Percentiles rank a stretch among this genome's conserved stretches.
Conservation (phyloP, 1,139 yeast genomes). For the Pneumocystis oryctolagi region DNA sequence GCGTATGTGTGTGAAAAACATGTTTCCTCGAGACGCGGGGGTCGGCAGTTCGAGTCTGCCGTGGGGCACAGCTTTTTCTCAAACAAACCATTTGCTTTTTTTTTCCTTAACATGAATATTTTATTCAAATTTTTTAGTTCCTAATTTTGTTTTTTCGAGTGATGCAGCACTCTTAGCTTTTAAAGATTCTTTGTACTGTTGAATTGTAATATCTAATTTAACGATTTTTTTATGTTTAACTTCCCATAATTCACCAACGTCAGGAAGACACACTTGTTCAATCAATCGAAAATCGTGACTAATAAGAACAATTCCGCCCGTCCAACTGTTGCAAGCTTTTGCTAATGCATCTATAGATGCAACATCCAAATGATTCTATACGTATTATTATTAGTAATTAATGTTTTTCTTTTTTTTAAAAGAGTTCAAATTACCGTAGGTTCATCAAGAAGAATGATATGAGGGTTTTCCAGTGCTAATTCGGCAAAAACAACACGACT, state of each 20-base stretch:
- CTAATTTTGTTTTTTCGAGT: neutral
- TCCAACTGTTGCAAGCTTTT: slow-evolving; percentile 82
- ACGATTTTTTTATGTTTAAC: slow-evolving; percentile 13
- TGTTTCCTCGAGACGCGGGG: slow-evolving; percentile 1
- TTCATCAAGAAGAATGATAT: slow-evolving; percentile 45
- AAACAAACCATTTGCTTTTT: no score
- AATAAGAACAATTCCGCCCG: slow-evolving; percentile 96
- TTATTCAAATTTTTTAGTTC: no score
- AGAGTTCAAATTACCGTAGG: no score
- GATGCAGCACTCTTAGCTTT: neutral
- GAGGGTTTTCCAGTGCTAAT: slow-evolving; percentile 88
- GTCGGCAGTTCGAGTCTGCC: slow-evolving; percentile 1
- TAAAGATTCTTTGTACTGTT: slow-evolving; percentile 12
- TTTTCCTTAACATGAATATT: no score
- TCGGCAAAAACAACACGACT: slow-evolving; percentile 96
- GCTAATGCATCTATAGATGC: slow-evolving; percentile 96
- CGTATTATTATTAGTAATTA: slow-evolving; percentile 90
- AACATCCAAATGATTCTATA: slow-evolving; percentile 98
- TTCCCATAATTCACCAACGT: slow-evolving; percentile 52
- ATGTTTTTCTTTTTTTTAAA: no score
- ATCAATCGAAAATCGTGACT: slow-evolving; percentile 98
- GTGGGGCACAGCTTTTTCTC: neutral
- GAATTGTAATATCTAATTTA: slow-evolving; percentile 11
- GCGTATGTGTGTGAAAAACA: no score
- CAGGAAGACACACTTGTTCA: slow-evolving; percentile 47